phyloP scores from a whole-genome alignment of 164 flowering plant genomes.

The Chimonanthus praecox region DNA sequence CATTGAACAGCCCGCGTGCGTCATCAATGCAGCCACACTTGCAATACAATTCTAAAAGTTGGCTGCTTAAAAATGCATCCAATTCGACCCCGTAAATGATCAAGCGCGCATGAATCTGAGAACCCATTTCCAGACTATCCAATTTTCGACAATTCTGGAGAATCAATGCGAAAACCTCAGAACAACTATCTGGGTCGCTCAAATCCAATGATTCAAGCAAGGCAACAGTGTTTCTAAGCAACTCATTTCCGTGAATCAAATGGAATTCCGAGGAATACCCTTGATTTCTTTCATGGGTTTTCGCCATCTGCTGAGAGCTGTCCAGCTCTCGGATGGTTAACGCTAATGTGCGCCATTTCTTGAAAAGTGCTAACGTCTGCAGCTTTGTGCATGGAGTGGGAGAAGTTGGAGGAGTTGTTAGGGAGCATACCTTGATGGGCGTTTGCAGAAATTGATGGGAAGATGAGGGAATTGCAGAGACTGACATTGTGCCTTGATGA shows the following conservation, averaged over 20 bases:
- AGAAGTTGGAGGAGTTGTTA: neutral
- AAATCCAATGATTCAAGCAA: conserved; percentile 27
- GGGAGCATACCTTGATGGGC: conserved; percentile 6
- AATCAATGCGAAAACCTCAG: conserved; percentile 18
- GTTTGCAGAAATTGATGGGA: conserved; percentile 4
- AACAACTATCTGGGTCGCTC: conserved; percentile 16
- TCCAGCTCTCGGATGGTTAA: neutral
- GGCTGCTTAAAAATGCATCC: conserved; percentile 26
- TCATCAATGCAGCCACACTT: conserved; percentile 11
- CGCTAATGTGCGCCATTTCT: conserved; percentile 8
- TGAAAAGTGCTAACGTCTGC: conserved; percentile 1
- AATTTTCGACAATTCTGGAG: conserved; percentile 23
- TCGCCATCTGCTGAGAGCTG: neutral
- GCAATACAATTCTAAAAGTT: conserved; percentile 25
- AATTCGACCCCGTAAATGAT: conserved; percentile 25
- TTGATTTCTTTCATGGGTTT: neutral
- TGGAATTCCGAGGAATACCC: conserved; percentile 2
- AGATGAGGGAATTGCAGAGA: conserved; percentile 5
- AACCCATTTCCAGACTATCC: conserved; percentile 17
- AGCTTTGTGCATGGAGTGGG: neutral
- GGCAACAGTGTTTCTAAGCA: conserved; percentile 2
- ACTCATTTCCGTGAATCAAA: conserved; percentile 3
- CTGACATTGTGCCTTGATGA: conserved; percentile 3
- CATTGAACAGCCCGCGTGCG: conserved; percentile 19
- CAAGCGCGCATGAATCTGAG: conserved; percentile 31